Evolutionary conservation across 106 monocot species (phyloP).

Genomic region (Triglochin maritima): DNA sequence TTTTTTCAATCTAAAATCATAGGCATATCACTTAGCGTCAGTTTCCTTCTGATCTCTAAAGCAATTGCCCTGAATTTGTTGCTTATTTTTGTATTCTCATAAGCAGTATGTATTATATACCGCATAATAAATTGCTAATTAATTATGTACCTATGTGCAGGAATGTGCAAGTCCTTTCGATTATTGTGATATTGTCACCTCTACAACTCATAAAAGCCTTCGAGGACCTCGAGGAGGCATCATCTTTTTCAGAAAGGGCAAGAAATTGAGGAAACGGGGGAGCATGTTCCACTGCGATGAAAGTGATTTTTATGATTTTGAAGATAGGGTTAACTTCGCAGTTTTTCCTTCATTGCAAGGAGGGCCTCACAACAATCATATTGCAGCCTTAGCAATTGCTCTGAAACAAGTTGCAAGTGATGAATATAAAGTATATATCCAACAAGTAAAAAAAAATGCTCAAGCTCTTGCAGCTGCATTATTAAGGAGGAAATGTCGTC

Average conservation of each 20-base stretch:
- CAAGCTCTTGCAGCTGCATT: conserved; percentile 80
- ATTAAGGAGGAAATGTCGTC: conserved; percentile 81
- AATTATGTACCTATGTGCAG: conserved; percentile 21
- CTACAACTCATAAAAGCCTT: conserved; percentile 95
- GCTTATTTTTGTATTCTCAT: background rate
- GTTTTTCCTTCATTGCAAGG: conserved; percentile 97
- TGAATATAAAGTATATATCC: conserved; percentile 92
- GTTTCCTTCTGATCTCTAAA: no score
- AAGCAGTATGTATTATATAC: no score
- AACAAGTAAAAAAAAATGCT: conserved; percentile 94
- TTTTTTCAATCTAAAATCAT: no score
- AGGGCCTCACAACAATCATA: conserved; percentile 95
- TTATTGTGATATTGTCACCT: conserved; percentile 94
- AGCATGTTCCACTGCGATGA: conserved; percentile 39
- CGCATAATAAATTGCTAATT: no score
- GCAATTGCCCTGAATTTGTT: no score
- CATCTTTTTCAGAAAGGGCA: conserved; percentile 88
- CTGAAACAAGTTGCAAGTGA: conserved; percentile 78
- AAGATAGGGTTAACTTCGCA: conserved; percentile 85
- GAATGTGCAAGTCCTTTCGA: conserved; percentile 83
- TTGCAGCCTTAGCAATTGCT: conserved; percentile 84
- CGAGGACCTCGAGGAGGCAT: conserved; percentile 94
- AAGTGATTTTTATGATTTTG: conserved; percentile 69
- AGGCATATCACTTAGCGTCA: no score
- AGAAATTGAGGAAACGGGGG: conserved; percentile 33